Base-by-base conservation (phyloP, 768 basidiomycete genomes). In the Xerocomellus amylosporus region DNA sequence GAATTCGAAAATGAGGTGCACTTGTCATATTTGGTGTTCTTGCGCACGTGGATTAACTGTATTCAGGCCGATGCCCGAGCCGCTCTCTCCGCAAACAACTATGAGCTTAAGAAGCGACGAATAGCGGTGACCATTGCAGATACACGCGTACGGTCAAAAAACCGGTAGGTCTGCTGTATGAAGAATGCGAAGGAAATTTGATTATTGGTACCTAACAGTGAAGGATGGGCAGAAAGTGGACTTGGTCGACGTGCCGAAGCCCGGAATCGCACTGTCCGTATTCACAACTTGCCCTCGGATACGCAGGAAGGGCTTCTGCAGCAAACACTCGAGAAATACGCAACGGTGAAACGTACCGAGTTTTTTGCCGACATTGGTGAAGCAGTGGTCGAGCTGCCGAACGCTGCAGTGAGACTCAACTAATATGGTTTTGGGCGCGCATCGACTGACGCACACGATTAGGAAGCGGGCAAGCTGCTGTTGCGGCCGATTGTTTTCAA, bases 251-350 rank as follows among this genome's bases (percentile, higher is more conserved):
- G 73, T 39, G 80, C 78, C 13, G 90, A 88, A 51, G 70, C 75
- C 7, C 81, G 80, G 44, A 84, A 75, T 57, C 84, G 92, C 17
- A 90, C 89, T 19, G 77, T 98, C 8, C 84, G 88, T 9, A 74
- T 98, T 48, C 81, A 78, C 20, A 86, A 86, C 47, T 77, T 99
- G 20, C 91, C 92, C 15, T 64, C 80, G 3, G 82, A 75, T 10
- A 85, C 91, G 5, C 91, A 97, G 65, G 97, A 98, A 66, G 96
- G 90, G 2, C 74, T 98, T 1, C 71, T 99, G 24, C 96, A 99
- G 62, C 97, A 98, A 75, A 74, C 77, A 0, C 73, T 99, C 5
- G 92, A 94, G 67, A 96, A 93, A 71, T 67, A 88, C 38, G 82
- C 82, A 1, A 69, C 74, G 3, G 80, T 91, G 38, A 84, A 81